Conservation (phyloP, 805 yeast genomes). For the Ogataea corticis region DNA sequence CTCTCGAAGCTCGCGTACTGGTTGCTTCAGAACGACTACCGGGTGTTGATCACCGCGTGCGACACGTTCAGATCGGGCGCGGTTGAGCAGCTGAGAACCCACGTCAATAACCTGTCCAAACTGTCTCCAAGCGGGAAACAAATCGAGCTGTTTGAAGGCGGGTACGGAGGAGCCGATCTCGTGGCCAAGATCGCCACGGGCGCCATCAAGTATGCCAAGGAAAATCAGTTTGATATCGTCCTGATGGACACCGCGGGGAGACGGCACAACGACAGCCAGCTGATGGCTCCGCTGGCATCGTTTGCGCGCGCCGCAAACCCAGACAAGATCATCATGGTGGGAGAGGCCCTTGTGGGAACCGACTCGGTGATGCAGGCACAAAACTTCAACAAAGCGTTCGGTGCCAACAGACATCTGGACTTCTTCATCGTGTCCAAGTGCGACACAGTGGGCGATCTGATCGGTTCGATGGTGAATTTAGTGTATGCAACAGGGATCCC, state of each 20-base stretch:
- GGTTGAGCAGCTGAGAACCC: constrained; percentile 94
- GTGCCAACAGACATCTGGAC: constrained; percentile 75
- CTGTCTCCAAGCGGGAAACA: constrained; percentile 48
- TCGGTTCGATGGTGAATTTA: constrained; percentile 97
- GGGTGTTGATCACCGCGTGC: constrained; percentile 91
- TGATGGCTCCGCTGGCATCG: constrained; percentile 94
- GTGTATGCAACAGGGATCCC: constrained; percentile 96
- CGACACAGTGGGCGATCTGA: constrained; percentile 95
- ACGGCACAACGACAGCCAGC: constrained; percentile 89
- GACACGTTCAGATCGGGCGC: constrained; percentile 99
- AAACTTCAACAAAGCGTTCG: constrained; percentile 92
- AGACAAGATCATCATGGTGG: constrained; percentile 96
- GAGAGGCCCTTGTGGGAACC: constrained; percentile 96
- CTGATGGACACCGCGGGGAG: constrained; percentile 97
- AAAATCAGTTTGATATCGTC: constrained; percentile 75
- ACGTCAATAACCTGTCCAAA: constrained; percentile 78
- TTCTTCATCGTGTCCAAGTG: constrained; percentile 93
- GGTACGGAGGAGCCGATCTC: constrained; percentile 93
- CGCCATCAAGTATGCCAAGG: constrained; percentile 79
- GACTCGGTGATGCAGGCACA: constrained; percentile 95
- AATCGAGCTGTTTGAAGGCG: constrained; percentile 87
- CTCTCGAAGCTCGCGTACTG: constrained; percentile 93
- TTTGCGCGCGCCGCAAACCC: constrained; percentile 96
- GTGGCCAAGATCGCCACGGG: constrained; percentile 91
- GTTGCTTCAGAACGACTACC: constrained; percentile 86